Evolutionary conservation across 129 eudicot species (phyloP), one percentile per base, ranked within the genome.

Genomic region (Solidago caesia): DNA sequence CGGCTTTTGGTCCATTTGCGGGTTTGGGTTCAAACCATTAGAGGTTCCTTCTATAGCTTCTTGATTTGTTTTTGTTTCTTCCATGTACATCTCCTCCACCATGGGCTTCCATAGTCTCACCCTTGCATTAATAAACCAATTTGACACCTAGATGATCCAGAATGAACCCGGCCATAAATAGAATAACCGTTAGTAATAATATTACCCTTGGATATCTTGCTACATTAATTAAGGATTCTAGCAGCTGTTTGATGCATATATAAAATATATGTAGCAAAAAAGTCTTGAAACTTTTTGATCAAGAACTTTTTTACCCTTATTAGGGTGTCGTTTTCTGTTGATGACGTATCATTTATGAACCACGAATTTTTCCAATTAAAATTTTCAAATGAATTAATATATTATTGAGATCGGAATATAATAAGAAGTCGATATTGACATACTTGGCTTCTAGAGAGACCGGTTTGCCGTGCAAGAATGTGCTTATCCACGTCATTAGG

Each of bases 41-140:
- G 84, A 67, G 43, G 84, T 71, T 64, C 85, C 73, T 74, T 82
- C 73, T 21, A 72, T 71, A 77, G 79, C 68, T 26, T 88, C 91
- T 79, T 79, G 83, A 42, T 73, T 73, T 66, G 87, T 92, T 78
- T 91, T 89, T 21, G 82, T 85, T 81, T 95, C 99, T 81, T 95
- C 99, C 49, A 84, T 43, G 83, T 95, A 95, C 99, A 95, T 95
- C 64, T 95, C 94, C 74, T 95, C 99, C 65, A 95, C 97, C 99
- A 95, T 95, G 21, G 99, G 99, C 70, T 95, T 95, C 99, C 99
- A 95, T 10, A 95, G 91, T 76, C 99, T 89, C 46, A 95, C 99
- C 71, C 99, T 85, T 67, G 99, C 97, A 73, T 95, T 95, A 52
- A 95, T 95, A 71, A 95, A 95, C 99, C 99, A 95, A 68, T 95